These are phyloP conservation scores for Blastobotrys elegans DNA, from an alignment of 1,139 yeast genomes.

Conservation along the genomic window DNA sequence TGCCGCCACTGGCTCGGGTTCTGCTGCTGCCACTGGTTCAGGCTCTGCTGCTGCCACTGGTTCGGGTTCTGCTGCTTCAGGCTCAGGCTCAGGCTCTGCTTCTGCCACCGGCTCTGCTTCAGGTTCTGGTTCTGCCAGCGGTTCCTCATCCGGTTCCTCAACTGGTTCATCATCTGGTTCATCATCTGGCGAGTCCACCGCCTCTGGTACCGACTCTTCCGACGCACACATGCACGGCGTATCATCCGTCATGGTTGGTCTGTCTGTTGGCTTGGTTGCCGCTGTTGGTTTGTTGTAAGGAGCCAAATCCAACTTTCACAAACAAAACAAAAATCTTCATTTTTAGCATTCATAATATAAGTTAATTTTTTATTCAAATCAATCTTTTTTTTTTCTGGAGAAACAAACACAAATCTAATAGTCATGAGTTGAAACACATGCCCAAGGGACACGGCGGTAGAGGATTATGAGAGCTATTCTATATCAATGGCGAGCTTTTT, in stretches of 20 bases:
- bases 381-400: too few relatives aligned
- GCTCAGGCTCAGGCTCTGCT: constrained; percentile 14
- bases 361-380: too few relatives aligned
- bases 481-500: too few relatives aligned
- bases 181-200: constrained; percentile 18
- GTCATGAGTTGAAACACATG: too few relatives aligned
- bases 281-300: constrained; percentile 18
- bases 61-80: constrained; percentile 14
- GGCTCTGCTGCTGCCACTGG: constrained; percentile 14
- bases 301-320: not conserved
- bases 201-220: constrained; percentile 11
- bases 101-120: constrained; percentile 15
- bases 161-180: constrained; percentile 13
- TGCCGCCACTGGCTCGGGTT: constrained; percentile 15
- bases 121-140: constrained; percentile 15
- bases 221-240: constrained; percentile 13
- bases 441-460: too few relatives aligned
- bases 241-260: constrained; percentile 21
- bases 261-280: constrained; percentile 19
- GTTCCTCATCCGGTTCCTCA: constrained; percentile 19
- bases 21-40: constrained; percentile 14
- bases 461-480: too few relatives aligned
- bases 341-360: constrained; percentile 1
- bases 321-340: not conserved
- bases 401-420: too few relatives aligned